Evolutionary conservation across 192 early-diverging fungal species (phyloP).

Genomic region (Pilaira anomala): DNA sequence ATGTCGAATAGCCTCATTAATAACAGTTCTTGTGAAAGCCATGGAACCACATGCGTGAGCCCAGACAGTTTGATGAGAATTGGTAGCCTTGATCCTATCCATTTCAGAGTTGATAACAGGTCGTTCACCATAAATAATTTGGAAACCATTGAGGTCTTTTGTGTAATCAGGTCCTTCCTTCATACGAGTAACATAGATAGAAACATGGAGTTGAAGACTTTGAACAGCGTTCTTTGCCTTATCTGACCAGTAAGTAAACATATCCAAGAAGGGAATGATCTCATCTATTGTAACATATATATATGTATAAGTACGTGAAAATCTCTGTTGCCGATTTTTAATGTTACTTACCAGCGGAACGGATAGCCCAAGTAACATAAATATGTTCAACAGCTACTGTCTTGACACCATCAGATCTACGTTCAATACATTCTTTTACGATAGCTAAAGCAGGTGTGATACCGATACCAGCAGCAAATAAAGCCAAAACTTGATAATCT

Average conservation of each 20-base stretch:
- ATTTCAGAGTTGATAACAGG: conserved; percentile 28
- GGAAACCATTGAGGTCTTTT: background rate
- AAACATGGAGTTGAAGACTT: conserved; percentile 18
- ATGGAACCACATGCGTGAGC: conserved; percentile 39
- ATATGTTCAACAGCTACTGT: conserved; percentile 33
- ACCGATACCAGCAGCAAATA: conserved; percentile 39
- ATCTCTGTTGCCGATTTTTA: no score
- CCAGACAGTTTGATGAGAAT: conserved; percentile 25
- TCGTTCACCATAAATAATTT: conserved; percentile 18
- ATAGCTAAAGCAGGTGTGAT: conserved; percentile 41
- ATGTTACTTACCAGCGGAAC: conserved; percentile 25
- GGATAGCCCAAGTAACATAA: conserved; percentile 43
- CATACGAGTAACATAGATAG: conserved; percentile 28
- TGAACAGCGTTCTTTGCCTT: conserved; percentile 9
- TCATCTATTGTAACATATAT: no score
- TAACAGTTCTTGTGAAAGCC: conserved; percentile 28
- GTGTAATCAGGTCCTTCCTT: conserved; percentile 10
- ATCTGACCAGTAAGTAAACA: conserved; percentile 25
- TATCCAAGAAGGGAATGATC: conserved; percentile 18
- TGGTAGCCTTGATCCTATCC: conserved; percentile 19
- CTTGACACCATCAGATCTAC: conserved; percentile 22
- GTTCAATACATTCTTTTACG: conserved; percentile 36
- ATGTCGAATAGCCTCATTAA: conserved; percentile 28
- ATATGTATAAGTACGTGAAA: no score
- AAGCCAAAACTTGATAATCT: conserved; percentile 27